A percentile compares a stretch with the other conserved stretches of the same genome.
phyloP scores from a whole-genome alignment of 768 basidiomycete species.

The Lanmaoa pseudosensibilis region DNA sequence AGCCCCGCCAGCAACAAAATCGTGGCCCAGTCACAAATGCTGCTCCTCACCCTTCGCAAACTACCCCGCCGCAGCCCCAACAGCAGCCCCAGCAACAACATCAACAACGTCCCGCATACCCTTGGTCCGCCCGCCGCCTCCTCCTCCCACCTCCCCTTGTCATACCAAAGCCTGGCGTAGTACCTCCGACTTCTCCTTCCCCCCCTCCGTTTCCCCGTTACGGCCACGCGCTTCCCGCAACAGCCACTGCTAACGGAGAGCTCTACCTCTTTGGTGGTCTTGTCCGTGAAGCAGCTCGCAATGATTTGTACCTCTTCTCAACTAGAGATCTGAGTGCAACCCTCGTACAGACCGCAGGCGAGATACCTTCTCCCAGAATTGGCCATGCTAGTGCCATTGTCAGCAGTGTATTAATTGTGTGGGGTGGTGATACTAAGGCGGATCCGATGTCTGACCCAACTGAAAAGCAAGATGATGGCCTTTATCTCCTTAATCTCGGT shows the following conservation, averaged over 20 bases:
- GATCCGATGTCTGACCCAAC: conserved; percentile 56
- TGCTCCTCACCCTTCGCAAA: conserved; percentile 30
- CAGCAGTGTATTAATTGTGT: conserved; percentile 92
- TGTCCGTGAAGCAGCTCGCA: conserved; percentile 83
- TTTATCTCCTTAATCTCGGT: conserved; percentile 95
- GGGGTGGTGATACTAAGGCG: conserved; percentile 97
- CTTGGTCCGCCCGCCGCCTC: conserved; percentile 81
- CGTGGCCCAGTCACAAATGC: conserved; percentile 35
- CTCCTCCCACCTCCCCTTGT: conserved; percentile 64
- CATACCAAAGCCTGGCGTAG: conserved; percentile 62
- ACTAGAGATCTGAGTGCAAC: conserved; percentile 76
- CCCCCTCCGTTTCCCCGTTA: conserved; percentile 95
- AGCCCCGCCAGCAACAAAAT: conserved; percentile 38
- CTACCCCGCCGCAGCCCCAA: conserved; percentile 35
- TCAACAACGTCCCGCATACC: conserved; percentile 63
- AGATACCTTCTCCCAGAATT: conserved; percentile 86
- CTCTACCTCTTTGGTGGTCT: conserved; percentile 97
- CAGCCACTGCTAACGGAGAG: conserved; percentile 77
- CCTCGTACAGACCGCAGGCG: conserved; percentile 84
- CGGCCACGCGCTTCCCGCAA: conserved; percentile 87
- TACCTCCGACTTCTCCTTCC: conserved; percentile 66
- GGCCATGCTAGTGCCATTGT: conserved; percentile 96
- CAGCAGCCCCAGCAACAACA: conserved; percentile 33
- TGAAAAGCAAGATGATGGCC: conserved; percentile 86
- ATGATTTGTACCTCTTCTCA: conserved; percentile 92